Percentiles rank a stretch among this genome's conserved stretches.
Conservation (phyloP, 768 basidiomycete species). For the Lactarius psammicola region DNA sequence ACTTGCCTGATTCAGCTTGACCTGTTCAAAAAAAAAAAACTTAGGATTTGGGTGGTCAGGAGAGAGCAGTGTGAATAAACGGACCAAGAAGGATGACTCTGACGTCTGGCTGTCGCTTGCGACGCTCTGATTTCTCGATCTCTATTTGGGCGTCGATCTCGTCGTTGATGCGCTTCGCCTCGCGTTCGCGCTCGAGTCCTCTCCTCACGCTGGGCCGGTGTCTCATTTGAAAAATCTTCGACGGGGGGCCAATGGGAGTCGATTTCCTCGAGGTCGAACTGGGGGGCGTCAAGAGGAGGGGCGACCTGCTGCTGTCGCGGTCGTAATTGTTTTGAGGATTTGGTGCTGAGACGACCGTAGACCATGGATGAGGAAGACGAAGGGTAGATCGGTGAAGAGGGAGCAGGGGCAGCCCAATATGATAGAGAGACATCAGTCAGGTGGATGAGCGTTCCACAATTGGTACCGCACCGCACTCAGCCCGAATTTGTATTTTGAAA, state of each 20-base stretch:
- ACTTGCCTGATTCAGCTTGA: conserved; percentile 68
- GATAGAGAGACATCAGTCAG: conserved; percentile 1
- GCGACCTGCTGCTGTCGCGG: not conserved
- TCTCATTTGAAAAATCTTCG: conserved; percentile 41
- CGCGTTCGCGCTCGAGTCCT: conserved; percentile 46
- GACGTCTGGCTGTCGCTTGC: conserved; percentile 41
- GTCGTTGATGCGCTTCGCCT: conserved; percentile 53
- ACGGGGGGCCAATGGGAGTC: conserved; percentile 35
- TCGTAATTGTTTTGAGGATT: not conserved
- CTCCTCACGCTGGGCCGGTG: conserved; percentile 40
- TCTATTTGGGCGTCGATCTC: conserved; percentile 54
- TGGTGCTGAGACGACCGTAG: conserved; percentile 1
- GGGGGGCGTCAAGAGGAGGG: not conserved
- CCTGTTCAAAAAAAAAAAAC: conserved; percentile 38
- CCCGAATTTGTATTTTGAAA: not conserved
- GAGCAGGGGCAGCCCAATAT: not conserved
- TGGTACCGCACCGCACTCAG: not conserved
- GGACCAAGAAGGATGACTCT: conserved; percentile 59
- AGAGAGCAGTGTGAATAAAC: conserved; percentile 29
- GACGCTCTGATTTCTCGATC: conserved; percentile 44
- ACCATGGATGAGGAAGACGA: not conserved
- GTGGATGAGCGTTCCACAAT: not conserved
- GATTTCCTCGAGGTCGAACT: conserved; percentile 22
- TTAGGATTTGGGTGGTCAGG: not conserved
- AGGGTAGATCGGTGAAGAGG: not conserved